A percentile compares a stretch with the other conserved stretches of the same genome.
phyloP scores from a whole-genome alignment of 2,329 filamentous ascomycete species.

The Bipolaris zeicola region DNA sequence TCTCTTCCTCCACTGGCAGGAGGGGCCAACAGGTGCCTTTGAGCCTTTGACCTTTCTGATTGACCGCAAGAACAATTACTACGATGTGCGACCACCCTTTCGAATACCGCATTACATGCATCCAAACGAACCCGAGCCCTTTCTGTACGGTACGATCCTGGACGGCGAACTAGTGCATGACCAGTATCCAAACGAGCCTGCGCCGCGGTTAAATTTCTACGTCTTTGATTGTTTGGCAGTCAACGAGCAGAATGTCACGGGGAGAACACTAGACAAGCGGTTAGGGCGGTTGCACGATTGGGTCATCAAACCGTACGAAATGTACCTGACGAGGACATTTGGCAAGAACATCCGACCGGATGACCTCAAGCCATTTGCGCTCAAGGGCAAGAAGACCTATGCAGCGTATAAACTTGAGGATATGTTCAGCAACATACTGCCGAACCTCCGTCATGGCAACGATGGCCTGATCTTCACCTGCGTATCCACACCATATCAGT shows the following conservation, averaged over 20 bases:
- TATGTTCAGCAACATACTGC: conserved; percentile 88
- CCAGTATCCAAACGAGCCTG: conserved; percentile 66
- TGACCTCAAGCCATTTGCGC: conserved; percentile 69
- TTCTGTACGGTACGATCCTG: conserved; percentile 80
- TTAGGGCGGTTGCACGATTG: conserved; percentile 82
- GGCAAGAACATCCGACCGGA: conserved; percentile 58
- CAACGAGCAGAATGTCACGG: conserved; percentile 75
- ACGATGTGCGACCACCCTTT: conserved; percentile 73
- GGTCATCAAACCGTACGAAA: conserved; percentile 73
- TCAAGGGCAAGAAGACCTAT: conserved; percentile 89
- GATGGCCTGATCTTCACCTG: conserved; percentile 99
- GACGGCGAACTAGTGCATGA: conserved; percentile 95
- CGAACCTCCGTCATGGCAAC: conserved; percentile 85
- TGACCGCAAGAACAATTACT: conserved; percentile 97
- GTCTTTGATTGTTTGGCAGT: conserved; percentile 93
- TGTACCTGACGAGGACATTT: conserved; percentile 55
- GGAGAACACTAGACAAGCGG: conserved; percentile 83
- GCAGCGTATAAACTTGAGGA: conserved; percentile 75
- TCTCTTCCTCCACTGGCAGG: conserved; percentile 80
- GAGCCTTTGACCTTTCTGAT: conserved; percentile 79
- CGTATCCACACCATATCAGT: conserved; percentile 80
- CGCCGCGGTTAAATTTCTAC: conserved; percentile 75
- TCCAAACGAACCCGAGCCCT: conserved; percentile 59
- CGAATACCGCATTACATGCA: conserved; percentile 79
- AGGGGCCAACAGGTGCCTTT: conserved; percentile 37